phyloP scores from a whole-genome alignment of 2,329 filamentous ascomycete species.

The Alternaria ethzedia region DNA sequence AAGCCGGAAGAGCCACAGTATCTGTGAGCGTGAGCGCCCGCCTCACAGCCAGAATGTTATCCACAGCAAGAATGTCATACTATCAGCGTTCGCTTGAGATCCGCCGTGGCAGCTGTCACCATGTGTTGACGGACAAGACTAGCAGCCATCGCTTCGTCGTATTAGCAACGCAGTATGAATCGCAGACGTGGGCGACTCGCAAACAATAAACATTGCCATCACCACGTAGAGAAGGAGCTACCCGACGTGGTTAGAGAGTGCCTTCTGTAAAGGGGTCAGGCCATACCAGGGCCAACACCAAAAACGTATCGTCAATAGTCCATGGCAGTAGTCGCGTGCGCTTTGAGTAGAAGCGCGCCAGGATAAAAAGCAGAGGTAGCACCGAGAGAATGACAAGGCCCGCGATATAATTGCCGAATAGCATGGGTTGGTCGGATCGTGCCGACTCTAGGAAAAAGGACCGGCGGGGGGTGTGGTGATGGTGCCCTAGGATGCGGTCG shows the following conservation, averaged over 20 bases:
- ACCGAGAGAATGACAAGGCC: constrained; percentile 22
- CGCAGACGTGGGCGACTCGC: constrained; percentile 13
- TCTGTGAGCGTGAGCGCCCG: constrained; percentile 16
- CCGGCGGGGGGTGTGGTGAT: constrained; percentile 1
- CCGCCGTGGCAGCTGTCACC: constrained; percentile 2
- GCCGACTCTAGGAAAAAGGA: constrained; percentile 1
- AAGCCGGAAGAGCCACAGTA: constrained; percentile 31
- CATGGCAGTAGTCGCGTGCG: constrained; percentile 19
- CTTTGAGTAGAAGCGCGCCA: constrained; percentile 29
- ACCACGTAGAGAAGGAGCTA: constrained; percentile 27
- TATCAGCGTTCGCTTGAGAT: constrained; percentile 22
- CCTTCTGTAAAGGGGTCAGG: not conserved
- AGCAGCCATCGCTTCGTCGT: constrained; percentile 17
- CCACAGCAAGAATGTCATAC: constrained; percentile 5
- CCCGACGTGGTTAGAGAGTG: not conserved
- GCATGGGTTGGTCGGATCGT: constrained; percentile 10
- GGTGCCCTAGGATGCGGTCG: constrained; percentile 10
- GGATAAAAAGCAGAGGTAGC: constrained; percentile 24
- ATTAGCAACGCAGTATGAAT: constrained; percentile 11
- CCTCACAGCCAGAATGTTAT: too few relatives aligned
- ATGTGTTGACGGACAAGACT: constrained; percentile 21
- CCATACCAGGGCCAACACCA: constrained; percentile 28
- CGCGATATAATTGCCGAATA: constrained; percentile 16
- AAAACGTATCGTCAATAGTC: constrained; percentile 30
- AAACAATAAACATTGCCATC: constrained; percentile 18